These are phyloP conservation scores for Globisporangium spiculum DNA, from an alignment of 352 stramenopile genomes.

Conservation along the genomic window DNA sequence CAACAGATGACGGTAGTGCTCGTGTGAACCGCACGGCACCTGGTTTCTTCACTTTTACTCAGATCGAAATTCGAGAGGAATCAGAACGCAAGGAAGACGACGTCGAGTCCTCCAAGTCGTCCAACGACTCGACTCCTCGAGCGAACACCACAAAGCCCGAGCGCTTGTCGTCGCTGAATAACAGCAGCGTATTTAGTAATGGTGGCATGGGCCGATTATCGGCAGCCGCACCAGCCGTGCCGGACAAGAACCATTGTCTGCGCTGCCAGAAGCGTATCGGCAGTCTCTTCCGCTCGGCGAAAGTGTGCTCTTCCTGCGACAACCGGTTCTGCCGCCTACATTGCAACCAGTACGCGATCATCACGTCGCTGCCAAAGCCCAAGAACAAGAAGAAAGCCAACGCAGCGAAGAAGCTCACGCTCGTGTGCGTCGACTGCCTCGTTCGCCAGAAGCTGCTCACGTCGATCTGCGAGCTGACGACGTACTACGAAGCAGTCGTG, in stretches of 20 bases:
- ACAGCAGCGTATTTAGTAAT: constrained; percentile 6
- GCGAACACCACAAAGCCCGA: not conserved
- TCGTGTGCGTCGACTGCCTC: constrained; percentile 44
- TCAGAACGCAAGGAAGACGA: constrained; percentile 20
- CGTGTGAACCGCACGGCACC: constrained; percentile 17
- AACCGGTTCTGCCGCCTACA: constrained; percentile 49
- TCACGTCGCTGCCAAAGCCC: constrained; percentile 21
- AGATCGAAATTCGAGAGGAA: constrained; percentile 37
- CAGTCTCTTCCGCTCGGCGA: constrained; percentile 36
- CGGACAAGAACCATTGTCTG: constrained; percentile 32
- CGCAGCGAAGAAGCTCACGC: constrained; percentile 17
- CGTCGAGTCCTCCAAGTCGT: constrained; percentile 14
- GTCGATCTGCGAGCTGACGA: constrained; percentile 22
- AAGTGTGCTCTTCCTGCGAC: constrained; percentile 46
- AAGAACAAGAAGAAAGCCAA: constrained; percentile 10
- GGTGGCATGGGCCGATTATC: not conserved
- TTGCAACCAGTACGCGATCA: constrained; percentile 30
- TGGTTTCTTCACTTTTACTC: constrained; percentile 48
- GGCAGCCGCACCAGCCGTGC: constrained; percentile 6
- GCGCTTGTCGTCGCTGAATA: constrained; percentile 1
- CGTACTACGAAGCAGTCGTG: constrained; percentile 31
- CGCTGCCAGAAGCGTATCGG: constrained; percentile 47
- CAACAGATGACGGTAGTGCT: not conserved
- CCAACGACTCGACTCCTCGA: constrained; percentile 10
- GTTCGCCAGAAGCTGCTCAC: constrained; percentile 50